Evolutionary conservation across 2,329 filamentous ascomycete genomes (phyloP), one percentile per base, ranked within the genome.

Genomic region (Botryosphaeria agaves): DNA sequence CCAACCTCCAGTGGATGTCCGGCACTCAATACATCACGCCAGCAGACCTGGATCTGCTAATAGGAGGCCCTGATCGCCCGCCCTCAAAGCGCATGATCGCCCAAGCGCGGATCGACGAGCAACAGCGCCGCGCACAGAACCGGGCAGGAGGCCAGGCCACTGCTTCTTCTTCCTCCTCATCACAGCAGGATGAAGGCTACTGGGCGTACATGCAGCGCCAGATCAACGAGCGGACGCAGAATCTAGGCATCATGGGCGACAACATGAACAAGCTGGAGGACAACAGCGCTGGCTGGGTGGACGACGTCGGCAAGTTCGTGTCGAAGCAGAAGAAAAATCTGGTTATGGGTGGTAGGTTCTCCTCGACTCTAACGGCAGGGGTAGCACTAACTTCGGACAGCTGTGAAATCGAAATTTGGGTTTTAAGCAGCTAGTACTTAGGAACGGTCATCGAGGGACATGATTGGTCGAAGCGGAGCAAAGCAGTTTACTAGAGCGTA

Each of bases 1-100:
- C 81, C 14, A 93, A 91, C 44, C 56, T 98, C 21, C 84, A 95
- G 55, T 98, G 89, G 89, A 83, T 98, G 31, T 79, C 84, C 0
- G 89, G 89, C 3, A 95, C 87, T 1, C 87, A 94, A 52, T 79
- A 91, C 43, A 69, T 98, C 27, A 83, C 82, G 2, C 77, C 82
- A 0, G 65, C 75, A 2, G 89, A 98, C 44, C 72, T 98, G 45
- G 89, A 95, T 46, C 56, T 93, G 2, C 61, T 98, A 2, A 89
- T 98, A 35, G 83, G 87, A 30, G 87, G 87, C 0, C 76, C 84
- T 2, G 78, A 89, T 45, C 71, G 89, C 3, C 89, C 87, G 3
- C 76, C 83, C 1, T 89, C 80, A 36, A 91, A 91, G 55, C 72
- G 79, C 20, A 91, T 91, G 80, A 52, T 89, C 28, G 78, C 76